These are phyloP conservation scores for Xerocomellus chrysenteron DNA, from an alignment of 768 basidiomycete species.

Conservation along the genomic window DNA sequence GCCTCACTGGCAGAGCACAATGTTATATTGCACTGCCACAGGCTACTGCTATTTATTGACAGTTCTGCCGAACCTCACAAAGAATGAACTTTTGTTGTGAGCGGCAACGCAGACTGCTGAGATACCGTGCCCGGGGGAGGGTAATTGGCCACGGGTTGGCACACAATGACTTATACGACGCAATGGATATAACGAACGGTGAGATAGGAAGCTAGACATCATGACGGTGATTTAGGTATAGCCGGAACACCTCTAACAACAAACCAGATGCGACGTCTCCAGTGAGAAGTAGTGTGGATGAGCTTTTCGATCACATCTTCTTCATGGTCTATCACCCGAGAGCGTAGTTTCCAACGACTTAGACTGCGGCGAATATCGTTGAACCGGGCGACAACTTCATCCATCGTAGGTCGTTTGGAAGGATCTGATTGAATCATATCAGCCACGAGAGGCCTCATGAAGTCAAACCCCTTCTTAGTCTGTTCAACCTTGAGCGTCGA, in stretches of 20 bases:
- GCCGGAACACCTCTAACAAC: constrained; percentile 16
- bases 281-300: constrained; percentile 16
- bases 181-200: no score
- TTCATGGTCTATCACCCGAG: constrained; percentile 14
- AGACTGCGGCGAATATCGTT: constrained; percentile 16
- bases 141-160: no score
- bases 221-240: background rate
- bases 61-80: no score
- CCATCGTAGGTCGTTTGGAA: constrained; percentile 35
- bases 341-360: constrained; percentile 26
- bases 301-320: background rate
- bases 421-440: constrained; percentile 40
- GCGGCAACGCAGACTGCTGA: no score
- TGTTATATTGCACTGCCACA: no score
- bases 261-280: constrained; percentile 24
- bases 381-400: constrained; percentile 36
- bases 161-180: no score
- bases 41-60: no score
- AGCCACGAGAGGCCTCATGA: background rate
- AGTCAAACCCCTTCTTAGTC: no score
- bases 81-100: no score
- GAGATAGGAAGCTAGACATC: background rate
- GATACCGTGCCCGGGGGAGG: no score
- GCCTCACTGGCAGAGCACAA: no score
- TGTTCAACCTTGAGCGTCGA: background rate